Conservation (phyloP, 305 asterid genomes). For the Coffea humblotiana region DNA sequence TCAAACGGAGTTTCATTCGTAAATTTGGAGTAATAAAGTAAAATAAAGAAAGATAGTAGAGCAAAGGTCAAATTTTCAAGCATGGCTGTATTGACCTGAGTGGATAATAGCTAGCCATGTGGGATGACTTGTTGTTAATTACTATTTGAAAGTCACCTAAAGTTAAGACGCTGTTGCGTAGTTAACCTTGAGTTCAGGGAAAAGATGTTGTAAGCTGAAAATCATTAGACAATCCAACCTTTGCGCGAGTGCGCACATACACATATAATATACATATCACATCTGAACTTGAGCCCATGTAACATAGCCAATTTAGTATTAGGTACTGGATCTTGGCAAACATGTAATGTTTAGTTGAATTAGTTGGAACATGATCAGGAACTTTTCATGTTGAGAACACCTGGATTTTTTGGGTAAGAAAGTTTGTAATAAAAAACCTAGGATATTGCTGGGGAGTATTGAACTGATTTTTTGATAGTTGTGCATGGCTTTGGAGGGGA, state of each 20-base stretch:
- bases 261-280: neutral
- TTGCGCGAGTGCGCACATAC: neutral
- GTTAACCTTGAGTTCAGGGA: neutral
- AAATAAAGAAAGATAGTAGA: neutral
- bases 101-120: neutral
- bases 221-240: neutral
- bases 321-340: neutral
- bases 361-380: neutral
- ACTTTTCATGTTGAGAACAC: too few relatives aligned
- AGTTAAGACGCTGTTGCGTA: neutral
- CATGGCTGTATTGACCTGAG: neutral
- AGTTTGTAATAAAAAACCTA: neutral
- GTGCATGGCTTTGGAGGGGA: neutral
- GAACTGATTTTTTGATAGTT: neutral
- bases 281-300: neutral
- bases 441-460: neutral
- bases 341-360: neutral
- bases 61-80: neutral
- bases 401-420: too few relatives aligned
- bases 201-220: neutral
- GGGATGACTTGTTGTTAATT: neutral
- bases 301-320: neutral
- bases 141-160: neutral
- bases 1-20: neutral
- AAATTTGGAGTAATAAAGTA: neutral